These are phyloP conservation scores for Penicillium verrucosum DNA, from an alignment of 2,329 filamentous ascomycete species.

Conservation along the genomic window DNA sequence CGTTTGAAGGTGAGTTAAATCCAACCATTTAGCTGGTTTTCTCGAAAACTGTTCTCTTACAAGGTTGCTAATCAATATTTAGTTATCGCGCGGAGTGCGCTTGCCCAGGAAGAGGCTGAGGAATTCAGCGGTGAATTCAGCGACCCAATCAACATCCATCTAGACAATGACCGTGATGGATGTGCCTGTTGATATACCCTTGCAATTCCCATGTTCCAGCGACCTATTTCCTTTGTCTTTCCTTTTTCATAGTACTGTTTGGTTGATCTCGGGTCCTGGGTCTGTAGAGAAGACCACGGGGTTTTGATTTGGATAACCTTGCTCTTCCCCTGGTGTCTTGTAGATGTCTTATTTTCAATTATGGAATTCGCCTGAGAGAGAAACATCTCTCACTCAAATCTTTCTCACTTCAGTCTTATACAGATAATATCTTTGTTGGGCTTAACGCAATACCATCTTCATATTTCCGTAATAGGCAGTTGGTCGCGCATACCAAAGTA, in stretches of 20 bases:
- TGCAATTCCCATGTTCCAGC: conserved; percentile 26
- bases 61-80: conserved; percentile 4
- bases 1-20: conserved; percentile 62
- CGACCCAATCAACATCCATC: conserved; percentile 96
- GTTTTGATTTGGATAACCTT: conserved; percentile 5
- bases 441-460: neutral
- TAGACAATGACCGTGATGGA: conserved; percentile 87
- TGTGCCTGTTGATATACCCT: conserved; percentile 72
- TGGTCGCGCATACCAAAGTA: neutral
- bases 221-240: conserved; percentile 20
- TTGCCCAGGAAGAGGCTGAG: conserved; percentile 95
- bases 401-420: neutral
- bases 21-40: neutral
- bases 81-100: conserved; percentile 95
- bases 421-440: neutral
- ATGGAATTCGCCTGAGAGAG: neutral
- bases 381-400: neutral
- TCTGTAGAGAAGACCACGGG: conserved; percentile 16
- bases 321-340: conserved; percentile 6
- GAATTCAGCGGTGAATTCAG: conserved; percentile 97
- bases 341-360: conserved; percentile 11
- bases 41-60: neutral
- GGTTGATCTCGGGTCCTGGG: conserved; percentile 10
- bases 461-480: neutral
- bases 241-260: conserved; percentile 10